phyloP scores from a whole-genome alignment of 202 grass and related monocot genomes.

The Saccharum hybrid region DNA sequence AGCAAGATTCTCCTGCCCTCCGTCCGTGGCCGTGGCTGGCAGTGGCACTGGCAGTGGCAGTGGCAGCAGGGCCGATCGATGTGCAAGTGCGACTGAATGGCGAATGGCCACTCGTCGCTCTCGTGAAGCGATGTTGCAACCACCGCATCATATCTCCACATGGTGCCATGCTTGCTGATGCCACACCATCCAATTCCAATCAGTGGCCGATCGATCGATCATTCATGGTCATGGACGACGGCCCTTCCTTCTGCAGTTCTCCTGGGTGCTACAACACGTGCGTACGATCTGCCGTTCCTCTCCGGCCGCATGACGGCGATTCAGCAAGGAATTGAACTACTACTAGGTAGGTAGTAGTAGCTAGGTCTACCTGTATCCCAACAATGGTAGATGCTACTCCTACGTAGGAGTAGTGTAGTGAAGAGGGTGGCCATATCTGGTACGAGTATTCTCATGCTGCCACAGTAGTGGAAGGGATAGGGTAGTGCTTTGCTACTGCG shows the following conservation, averaged over 20 bases:
- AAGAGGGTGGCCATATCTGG: not conserved
- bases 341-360: no score
- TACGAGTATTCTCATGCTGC: not conserved
- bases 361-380: not conserved
- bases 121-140: constrained; percentile 35
- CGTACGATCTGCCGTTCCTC: no score
- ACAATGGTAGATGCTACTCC: not conserved
- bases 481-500: not conserved
- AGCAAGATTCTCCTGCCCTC: no score
- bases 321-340: not conserved
- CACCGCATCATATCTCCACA: not conserved
- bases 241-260: no score
- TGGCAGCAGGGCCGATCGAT: not conserved
- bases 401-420: not conserved
- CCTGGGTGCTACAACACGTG: no score
- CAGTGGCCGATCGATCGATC: not conserved
- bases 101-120: not conserved
- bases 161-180: not conserved
- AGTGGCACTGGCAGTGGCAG: not conserved
- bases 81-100: not conserved
- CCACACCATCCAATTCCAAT: not conserved
- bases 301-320: no score
- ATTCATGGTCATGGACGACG: not conserved
- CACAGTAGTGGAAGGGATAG: not conserved
- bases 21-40: no score